Percentiles rank a stretch among this genome's conserved stretches.
Conservation (phyloP, 2,329 filamentous ascomycete species). For the Acrodontium crateriforme region DNA sequence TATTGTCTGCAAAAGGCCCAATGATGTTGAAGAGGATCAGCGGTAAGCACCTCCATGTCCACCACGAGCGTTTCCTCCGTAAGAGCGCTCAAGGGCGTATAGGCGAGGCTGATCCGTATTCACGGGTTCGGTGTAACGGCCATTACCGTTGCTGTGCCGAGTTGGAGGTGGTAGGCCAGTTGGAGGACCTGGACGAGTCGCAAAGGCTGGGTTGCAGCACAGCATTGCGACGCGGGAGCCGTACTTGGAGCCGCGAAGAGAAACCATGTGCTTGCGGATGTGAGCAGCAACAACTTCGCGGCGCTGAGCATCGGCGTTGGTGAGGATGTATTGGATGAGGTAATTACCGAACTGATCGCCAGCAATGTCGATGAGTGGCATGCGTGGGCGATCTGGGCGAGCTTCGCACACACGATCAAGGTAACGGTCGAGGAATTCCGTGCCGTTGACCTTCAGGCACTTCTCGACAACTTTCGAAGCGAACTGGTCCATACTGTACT, state of each 20-base stretch:
- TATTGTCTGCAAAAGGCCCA: too few relatives aligned
- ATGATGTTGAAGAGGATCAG: conserved; percentile 7
- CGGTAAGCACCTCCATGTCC: conserved; percentile 12
- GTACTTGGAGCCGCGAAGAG: conserved; percentile 93
- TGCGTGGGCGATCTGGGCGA: conserved; percentile 77
- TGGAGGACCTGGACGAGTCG: conserved; percentile 78
- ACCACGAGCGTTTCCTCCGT: conserved; percentile 10
- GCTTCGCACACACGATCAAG: conserved; percentile 89
- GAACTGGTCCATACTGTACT: conserved; percentile 98
- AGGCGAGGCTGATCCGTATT: conserved; percentile 7
- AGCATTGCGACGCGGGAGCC: conserved; percentile 97
- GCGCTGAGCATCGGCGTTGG: conserved; percentile 73
- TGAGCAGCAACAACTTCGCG: conserved; percentile 86
- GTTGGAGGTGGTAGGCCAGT: conserved; percentile 37
- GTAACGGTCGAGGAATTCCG: conserved; percentile 83
- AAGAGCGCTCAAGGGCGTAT: conserved; percentile 8
- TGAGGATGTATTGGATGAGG: conserved; percentile 91
- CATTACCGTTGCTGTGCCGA: conserved; percentile 8
- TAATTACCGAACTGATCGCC: conserved; percentile 99
- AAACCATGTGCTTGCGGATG: conserved; percentile 98
- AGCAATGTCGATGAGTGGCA: conserved; percentile 93
- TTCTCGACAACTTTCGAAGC: conserved; percentile 99
- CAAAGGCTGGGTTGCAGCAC: conserved; percentile 84
- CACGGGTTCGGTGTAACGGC: conserved; percentile 10
- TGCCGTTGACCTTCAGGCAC: conserved; percentile 88